Evolutionary conservation across 73 alveolate genomes (phyloP), one percentile per base, ranked within the genome.

Genomic region (Paramecium biaurelia): DNA sequence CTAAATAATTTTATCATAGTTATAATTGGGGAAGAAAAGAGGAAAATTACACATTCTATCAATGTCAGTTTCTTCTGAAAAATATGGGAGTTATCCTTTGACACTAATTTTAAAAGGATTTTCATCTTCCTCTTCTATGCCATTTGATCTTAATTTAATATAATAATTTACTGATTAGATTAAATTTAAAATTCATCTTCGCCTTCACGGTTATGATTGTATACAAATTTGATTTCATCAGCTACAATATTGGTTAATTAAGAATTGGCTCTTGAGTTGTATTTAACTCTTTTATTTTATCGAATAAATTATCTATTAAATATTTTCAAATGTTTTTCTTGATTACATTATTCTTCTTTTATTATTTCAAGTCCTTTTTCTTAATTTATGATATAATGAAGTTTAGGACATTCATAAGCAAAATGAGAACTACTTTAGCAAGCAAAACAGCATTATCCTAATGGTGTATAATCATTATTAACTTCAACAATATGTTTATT

Each of bases 401-500:
- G 15, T 35, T 74, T 34, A 0, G 87, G 87, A 37, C 87, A 74
- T 20, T 41, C 59, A 37, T 15, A 37, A 11, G 87, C 87, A 74
- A 37, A 74, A 18, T 74, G 87, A 1, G 32, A 34, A 7, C 12
- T 15, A 74, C 8, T 12, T 18, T 12, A 1, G 35, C 87, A 74
- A 11, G 67, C 59, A 74, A 74, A 74, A 12, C 87, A 74, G 4
- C 37, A 12, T 74, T 74, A 41, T 14, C 59, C 67, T n/a, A 74
- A 34, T 1, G 67, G 57, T 15, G 57, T 74, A 11, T 37, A 74
- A 74, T 74, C 59, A 37, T 41, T 41, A 34, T 74, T 37, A 74
- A 74, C 18, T 74, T 74, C 87, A 15, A 74, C 87, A 1, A 74
- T 74, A 41, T 74, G 87, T 35, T 74, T 74, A 35, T 74, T 41